Base-by-base conservation (phyloP, 306 rosid species). In the Lablab purpureus region DNA sequence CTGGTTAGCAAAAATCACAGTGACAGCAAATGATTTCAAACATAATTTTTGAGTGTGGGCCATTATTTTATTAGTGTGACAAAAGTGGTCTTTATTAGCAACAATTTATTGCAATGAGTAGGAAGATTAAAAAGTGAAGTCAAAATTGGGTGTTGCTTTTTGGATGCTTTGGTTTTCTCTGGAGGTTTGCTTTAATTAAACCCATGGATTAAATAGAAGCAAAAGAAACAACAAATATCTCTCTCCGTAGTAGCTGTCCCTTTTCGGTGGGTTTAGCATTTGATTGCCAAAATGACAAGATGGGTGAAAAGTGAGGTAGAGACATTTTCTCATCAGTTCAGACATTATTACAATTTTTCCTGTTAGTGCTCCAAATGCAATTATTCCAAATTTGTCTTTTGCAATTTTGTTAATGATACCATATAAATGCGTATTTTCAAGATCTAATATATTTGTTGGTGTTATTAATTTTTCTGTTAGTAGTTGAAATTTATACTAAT, bases 151-250 rank as follows among this genome's bases (percentile, higher is more conserved):
- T 55, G 64, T 83, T 50, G 71, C 86, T 82, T 84, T 84, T 78
- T 80, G 84, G 87, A 80, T 81, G 87, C 85, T 76, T 78, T 72
- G n/a, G 82, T 75, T 74, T 81, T 83, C 85, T 73, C 74, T 75
- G 28, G 90, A 83, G 63, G 37, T 41, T 40, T 74, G 69, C 84
- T 72, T 84, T 73, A 78, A 15, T 58, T n/a, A 41, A 56, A 25
- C 1, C 41, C 69, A 37, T 15, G 49, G 52, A n/a, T 47, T 25
- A 40, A 85, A 74, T 74, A 40, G 64, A 64, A 62, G 36, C 1
- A 62, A 81, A 75, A 68, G 67, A 81, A 81, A 67, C 81, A 68
- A 46, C 14, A 54, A 45, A 58, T 43, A 5, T 43, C 17, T 22
- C 12, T 51, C 58, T 58, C 71, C 18, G 28, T 37, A 51, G 82